A percentile compares a stretch with the other conserved stretches of the same genome.
phyloP scores from a whole-genome alignment of 345 rosid genomes.

The Anacardium occidentale region DNA sequence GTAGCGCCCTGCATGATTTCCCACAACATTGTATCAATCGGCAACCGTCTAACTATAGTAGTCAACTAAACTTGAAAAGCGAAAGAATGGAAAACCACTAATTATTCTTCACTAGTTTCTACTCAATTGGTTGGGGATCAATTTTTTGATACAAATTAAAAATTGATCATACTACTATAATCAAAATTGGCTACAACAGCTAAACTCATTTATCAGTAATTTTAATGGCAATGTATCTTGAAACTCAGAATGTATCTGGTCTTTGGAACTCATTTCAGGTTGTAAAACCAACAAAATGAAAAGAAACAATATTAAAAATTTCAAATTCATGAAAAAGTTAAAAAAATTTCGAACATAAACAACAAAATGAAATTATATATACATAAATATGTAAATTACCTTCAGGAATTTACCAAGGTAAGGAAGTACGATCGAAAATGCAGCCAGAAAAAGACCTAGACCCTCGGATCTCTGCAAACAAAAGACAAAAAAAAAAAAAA shows the following conservation, averaged over 20 bases:
- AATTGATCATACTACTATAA: no score
- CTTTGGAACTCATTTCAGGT: no score
- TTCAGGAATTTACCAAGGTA: slow-evolving; percentile 74
- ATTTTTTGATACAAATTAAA: not conserved
- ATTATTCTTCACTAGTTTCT: not conserved
- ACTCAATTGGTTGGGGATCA: not conserved
- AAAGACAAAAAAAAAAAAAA: no score
- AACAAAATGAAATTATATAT: not conserved
- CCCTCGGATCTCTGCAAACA: slow-evolving; percentile 62
- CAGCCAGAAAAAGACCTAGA: slow-evolving; percentile 66
- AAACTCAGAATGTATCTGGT: no score
- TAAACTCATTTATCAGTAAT: no score
- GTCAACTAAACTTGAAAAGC: not conserved
- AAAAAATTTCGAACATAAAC: not conserved
- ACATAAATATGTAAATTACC: slow-evolving; percentile 27
- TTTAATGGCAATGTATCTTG: no score
- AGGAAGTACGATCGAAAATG: slow-evolving; percentile 65
- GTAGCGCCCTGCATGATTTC: slow-evolving; percentile 55
- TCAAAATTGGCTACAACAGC: not conserved
- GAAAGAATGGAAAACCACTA: not conserved
- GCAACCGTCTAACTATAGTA: not conserved
- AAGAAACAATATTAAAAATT: not conserved
- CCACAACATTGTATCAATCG: not conserved
- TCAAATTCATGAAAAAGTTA: not conserved
- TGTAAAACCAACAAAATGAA: no score